Base-by-base conservation (phyloP, 192 early-diverging fungal genomes). In the Mortierella alpina region DNA sequence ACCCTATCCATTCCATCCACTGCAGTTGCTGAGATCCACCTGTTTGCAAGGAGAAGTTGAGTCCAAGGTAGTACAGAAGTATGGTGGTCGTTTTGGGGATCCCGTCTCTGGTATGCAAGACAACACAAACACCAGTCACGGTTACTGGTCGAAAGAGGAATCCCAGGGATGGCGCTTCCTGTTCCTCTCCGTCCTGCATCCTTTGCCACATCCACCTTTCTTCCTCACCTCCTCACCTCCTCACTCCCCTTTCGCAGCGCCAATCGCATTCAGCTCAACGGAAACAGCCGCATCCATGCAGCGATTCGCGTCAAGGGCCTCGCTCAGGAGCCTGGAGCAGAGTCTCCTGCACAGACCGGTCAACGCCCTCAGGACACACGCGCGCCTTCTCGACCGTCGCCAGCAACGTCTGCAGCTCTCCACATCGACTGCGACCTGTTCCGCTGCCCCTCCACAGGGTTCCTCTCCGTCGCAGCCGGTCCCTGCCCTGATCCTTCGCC, bases 371-470 rank as follows among this genome's bases (percentile, higher is more conserved):
- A 60, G 39, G 18, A 55, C 59, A 60, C 12, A 13, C 14, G 13
- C 59, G n/a, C 4, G n/a, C 31, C 23, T 18, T 65, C 47, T 65
- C 71, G 17, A 65, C 62, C 13, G 41, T 41, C 10, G 12, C 72
- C n/a, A 57, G 14, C 51, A 61, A 18, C 70, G 15, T 14, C 15
- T 62, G 14, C 50, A 48, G 39, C 51, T 15, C 3, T n/a, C 59
- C 44, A 68, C 7, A 57, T n/a, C 5, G 64, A 62, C 2, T 52
- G 74, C 4, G 63, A 63, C 10, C 23, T 75, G 62, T 59, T 66
- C 8, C 48, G 79, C 11, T 72, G 73, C 41, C 83, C 83, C 18
- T 51, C 59, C 49, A 69, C 90, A 50, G 90, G 93, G 74, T 95
- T 93, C 87, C 31, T 31, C 31, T 31, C 31, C 31, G 31, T n/a